phyloP scores from a whole-genome alignment of 352 stramenopile species.

The Thalassiosira sp. region DNA sequence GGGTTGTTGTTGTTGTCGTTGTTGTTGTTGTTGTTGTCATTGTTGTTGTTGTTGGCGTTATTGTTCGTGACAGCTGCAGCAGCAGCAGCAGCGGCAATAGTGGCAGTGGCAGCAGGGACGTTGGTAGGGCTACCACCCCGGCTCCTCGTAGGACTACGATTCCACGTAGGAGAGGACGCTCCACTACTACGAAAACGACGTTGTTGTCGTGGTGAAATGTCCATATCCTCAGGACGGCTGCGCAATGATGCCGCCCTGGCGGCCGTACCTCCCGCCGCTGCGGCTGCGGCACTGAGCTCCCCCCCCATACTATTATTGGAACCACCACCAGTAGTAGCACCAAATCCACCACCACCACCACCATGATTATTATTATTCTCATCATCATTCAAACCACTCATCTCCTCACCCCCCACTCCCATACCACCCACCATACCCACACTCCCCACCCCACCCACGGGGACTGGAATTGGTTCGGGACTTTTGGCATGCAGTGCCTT shows the following conservation, averaged over 20 bases:
- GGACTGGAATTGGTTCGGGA: conserved; percentile 18
- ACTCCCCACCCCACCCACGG: conserved; percentile 83
- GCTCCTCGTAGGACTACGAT: conserved; percentile 5
- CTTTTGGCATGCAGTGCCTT: conserved; percentile 82
- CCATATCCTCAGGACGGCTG: conserved; percentile 19
- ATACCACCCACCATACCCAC: conserved; percentile 43
- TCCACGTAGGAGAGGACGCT: conserved; percentile 9
- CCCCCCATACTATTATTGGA: no score
- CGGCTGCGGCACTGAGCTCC: no score
- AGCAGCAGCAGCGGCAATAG: background rate
- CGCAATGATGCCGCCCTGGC: background rate
- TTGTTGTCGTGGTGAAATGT: conserved; percentile 10
- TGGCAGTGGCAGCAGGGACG: background rate
- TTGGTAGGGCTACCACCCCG: no score
- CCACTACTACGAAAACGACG: conserved; percentile 10
- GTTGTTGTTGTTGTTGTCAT: no score
- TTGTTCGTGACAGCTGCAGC: no score
- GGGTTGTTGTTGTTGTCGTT: background rate
- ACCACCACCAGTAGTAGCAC: no score
- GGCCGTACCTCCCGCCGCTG: background rate
- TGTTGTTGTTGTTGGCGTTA: no score
- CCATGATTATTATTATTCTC: background rate
- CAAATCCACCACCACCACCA: no score
- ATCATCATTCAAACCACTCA: conserved; percentile 5
- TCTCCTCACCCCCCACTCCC: conserved; percentile 31